phyloP scores from a whole-genome alignment of 805 yeast genomes.

The Saccharomycopsis oosterbeekiorum region DNA sequence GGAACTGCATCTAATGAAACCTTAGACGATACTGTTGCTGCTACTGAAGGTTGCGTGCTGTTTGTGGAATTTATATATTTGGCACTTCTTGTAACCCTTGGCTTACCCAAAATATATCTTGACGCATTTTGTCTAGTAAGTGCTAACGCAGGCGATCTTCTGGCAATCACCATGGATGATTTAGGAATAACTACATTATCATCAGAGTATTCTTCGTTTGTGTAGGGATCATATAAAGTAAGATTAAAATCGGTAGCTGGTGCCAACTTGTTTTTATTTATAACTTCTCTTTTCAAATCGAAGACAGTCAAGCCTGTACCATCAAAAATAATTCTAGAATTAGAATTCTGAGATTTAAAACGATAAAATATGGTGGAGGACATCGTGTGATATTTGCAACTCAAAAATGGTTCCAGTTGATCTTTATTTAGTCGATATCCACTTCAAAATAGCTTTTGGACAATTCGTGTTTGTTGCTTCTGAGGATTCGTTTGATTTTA shows the following conservation, averaged over 20 bases:
- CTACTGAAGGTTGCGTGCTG: conserved; percentile 15
- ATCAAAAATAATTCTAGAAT: conserved; percentile 75
- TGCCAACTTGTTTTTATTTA: conserved; percentile 68
- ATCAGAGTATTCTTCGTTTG: conserved; percentile 67
- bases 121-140: conserved; percentile 44
- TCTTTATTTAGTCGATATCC: too few species aligned
- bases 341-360: conserved; percentile 74
- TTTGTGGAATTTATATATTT: conserved; percentile 19
- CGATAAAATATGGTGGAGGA: conserved; percentile 82
- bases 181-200: conserved; percentile 89
- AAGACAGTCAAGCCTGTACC: conserved; percentile 96
- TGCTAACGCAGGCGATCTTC: conserved; percentile 61
- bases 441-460: too few species aligned
- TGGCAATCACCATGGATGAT: conserved; percentile 72
- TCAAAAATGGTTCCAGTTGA: too few species aligned
- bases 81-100: conserved; percentile 12
- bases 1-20: conserved; percentile 20
- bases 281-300: conserved; percentile 86
- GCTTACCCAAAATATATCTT: conserved; percentile 32
- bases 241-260: conserved; percentile 81
- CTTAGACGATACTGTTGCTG: conserved; percentile 17
- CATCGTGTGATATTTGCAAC: conserved; percentile 32
- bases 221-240: conserved; percentile 59
- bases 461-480: too few species aligned
- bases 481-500: too few species aligned